Conservation (phyloP, 768 basidiomycete species). For the Suillus placidus region DNA sequence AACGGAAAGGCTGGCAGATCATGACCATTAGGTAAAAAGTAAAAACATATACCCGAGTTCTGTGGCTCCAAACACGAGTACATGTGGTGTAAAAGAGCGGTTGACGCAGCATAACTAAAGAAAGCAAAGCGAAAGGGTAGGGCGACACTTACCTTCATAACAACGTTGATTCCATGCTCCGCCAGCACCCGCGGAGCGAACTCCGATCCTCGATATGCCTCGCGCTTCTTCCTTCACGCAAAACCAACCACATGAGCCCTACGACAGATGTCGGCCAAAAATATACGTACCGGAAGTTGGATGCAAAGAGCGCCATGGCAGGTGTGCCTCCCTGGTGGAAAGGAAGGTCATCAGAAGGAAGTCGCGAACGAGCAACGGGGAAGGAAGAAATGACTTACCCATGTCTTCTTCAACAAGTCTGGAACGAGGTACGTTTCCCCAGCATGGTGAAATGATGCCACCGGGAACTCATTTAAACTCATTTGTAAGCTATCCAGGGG, state of each 20-base stretch:
- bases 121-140: not conserved
- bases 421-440: too few relatives aligned
- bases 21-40: not conserved
- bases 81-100: not conserved
- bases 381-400: too few relatives aligned
- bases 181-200: conserved; percentile 78
- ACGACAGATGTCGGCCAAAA: too few relatives aligned
- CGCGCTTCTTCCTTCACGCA: conserved; percentile 65
- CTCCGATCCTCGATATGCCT: conserved; percentile 79
- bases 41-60: not conserved
- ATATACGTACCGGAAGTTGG: conserved; percentile 39
- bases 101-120: not conserved
- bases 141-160: conserved; percentile 65
- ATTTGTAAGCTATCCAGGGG: too few relatives aligned
- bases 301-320: conserved; percentile 77
- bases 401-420: too few relatives aligned
- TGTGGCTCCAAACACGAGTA: not conserved
- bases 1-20: not conserved
- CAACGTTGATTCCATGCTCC: conserved; percentile 63
- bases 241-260: not conserved
- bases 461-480: too few relatives aligned
- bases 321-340: conserved; percentile 60
- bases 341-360: too few relatives aligned
- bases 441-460: too few relatives aligned
- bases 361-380: too few relatives aligned